A percentile compares a stretch with the other conserved stretches of the same genome.
Evolutionary conservation across 2,329 filamentous ascomycete genomes (phyloP).

Genomic region (Ceratocystis huliohia): DNA sequence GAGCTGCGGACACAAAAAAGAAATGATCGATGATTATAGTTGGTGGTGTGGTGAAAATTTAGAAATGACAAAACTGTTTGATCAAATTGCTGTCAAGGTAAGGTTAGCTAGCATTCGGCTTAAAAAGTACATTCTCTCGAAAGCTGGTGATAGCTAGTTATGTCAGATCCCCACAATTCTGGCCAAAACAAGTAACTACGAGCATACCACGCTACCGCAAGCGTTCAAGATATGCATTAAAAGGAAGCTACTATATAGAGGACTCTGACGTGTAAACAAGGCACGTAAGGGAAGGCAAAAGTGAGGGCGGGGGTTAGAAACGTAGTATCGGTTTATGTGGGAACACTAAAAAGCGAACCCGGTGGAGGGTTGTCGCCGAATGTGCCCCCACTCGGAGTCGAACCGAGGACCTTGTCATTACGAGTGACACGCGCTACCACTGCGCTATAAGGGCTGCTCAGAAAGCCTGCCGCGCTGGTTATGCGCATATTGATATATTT

Average conservation of each 20-base stretch:
- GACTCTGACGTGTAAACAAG: background rate
- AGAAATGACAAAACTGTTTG: background rate
- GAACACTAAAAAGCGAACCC: background rate
- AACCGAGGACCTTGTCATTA: constrained; percentile 30
- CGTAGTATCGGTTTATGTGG: background rate
- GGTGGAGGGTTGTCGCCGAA: background rate
- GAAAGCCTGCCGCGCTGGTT: too few species aligned
- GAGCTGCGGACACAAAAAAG: background rate
- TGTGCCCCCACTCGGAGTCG: constrained; percentile 29
- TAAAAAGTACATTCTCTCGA: background rate
- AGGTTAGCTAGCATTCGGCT: background rate
- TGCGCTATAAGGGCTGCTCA: constrained; percentile 27
- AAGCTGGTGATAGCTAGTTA: background rate
- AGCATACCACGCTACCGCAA: background rate
- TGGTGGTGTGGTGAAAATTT: background rate
- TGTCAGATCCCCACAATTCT: background rate
- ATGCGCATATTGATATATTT: too few species aligned
- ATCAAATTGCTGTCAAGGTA: background rate
- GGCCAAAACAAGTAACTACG: background rate
- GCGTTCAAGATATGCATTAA: background rate
- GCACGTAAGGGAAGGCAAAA: constrained; percentile 5
- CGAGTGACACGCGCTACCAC: constrained; percentile 31
- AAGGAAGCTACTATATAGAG: background rate
- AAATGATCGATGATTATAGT: background rate
- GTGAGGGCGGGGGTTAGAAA: background rate